Percentiles rank a stretch among this genome's conserved stretches.
These are phyloP conservation scores for Suzukiozyma palmioleophila DNA, from an alignment of 1,139 yeast genomes.

Conservation along the genomic window DNA sequence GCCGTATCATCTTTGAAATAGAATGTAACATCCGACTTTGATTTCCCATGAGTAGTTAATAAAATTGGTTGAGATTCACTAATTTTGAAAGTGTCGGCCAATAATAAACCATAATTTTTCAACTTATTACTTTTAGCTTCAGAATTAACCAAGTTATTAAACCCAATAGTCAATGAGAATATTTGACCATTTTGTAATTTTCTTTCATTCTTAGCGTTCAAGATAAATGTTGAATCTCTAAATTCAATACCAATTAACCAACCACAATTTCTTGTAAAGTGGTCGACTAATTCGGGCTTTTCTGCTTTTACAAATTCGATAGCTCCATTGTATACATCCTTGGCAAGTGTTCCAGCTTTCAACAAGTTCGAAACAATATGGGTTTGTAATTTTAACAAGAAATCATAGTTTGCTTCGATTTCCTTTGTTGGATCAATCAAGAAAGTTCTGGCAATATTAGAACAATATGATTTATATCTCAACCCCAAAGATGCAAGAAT, in stretches of 20 bases:
- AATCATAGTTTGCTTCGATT: conserved; percentile 76
- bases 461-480: conserved; percentile 85
- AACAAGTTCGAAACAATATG: conserved; percentile 52
- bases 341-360: conserved; percentile 65
- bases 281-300: conserved; percentile 58
- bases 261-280: conserved; percentile 80
- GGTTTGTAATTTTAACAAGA: conserved; percentile 63
- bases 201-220: conserved; percentile 73
- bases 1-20: conserved; percentile 70
- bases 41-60: conserved; percentile 72
- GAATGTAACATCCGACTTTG: conserved; percentile 73
- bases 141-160: conserved; percentile 52
- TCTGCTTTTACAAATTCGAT: conserved; percentile 52
- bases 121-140: conserved; percentile 44
- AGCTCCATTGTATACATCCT: conserved; percentile 63
- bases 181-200: conserved; percentile 68
- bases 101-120: conserved; percentile 59
- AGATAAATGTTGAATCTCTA: conserved; percentile 71
- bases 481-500: conserved; percentile 82
- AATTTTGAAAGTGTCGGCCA: conserved; percentile 81
- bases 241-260: conserved; percentile 90
- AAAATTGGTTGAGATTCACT: conserved; percentile 58
- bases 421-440: conserved; percentile 83
- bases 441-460: conserved; percentile 84
- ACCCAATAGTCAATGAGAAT: conserved; percentile 74